Percentiles rank a stretch among this genome's conserved stretches.
These are phyloP conservation scores for Alnus rubra DNA, from an alignment of 306 rosid genomes.

Conservation along the genomic window DNA sequence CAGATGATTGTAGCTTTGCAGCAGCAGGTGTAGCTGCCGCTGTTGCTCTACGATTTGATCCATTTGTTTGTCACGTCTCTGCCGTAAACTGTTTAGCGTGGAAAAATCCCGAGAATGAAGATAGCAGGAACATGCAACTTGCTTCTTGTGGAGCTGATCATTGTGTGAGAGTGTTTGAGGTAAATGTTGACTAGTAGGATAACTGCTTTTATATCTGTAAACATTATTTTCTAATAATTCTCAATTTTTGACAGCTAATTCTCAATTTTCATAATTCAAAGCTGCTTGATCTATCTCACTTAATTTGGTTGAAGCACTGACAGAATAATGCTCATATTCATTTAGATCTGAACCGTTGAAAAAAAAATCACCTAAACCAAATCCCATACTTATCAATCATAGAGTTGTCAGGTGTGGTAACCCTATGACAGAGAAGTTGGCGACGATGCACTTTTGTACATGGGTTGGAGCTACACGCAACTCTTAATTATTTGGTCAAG, in stretches of 20 bases:
- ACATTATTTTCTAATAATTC: background rate
- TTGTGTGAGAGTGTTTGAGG: conserved; percentile 79
- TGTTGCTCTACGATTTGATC: conserved; percentile 41
- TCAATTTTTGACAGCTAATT: conserved; percentile 2
- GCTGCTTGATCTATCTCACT: background rate
- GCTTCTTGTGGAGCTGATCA: conserved; percentile 96
- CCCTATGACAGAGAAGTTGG: too few relatives aligned
- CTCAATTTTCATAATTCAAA: background rate
- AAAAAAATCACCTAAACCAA: too few relatives aligned
- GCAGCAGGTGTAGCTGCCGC: conserved; percentile 41
- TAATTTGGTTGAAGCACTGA: too few relatives aligned
- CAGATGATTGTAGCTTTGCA: conserved; percentile 32
- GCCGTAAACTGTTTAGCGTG: conserved; percentile 74
- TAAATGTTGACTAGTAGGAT: conserved; percentile 37
- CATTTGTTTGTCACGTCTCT: conserved; percentile 76
- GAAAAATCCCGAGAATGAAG: conserved; percentile 50
- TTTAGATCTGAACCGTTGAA: too few relatives aligned
- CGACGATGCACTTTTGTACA: background rate
- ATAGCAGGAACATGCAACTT: conserved; percentile 51
- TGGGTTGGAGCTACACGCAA: background rate
- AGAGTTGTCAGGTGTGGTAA: too few relatives aligned
- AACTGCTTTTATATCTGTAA: conserved; percentile 20
- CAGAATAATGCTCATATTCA: too few relatives aligned
- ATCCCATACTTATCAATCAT: too few relatives aligned
- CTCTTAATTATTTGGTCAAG: background rate